phyloP scores from a whole-genome alignment of 2,329 filamentous ascomycete genomes.

The Xenoacremonium recifei region DNA sequence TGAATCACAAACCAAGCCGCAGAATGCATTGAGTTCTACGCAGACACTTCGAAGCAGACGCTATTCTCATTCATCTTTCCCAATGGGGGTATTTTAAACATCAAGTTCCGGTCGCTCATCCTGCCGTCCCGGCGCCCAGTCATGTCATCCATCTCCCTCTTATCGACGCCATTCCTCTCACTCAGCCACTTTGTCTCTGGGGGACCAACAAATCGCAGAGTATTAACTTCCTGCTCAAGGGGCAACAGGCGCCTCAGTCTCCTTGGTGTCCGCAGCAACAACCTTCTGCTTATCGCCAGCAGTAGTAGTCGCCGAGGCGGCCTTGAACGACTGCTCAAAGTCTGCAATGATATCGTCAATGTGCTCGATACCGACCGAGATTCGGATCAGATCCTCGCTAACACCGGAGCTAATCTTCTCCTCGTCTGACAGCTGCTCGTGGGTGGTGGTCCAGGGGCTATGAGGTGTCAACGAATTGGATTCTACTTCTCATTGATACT shows the following conservation, averaged over 20 bases:
- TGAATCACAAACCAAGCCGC: no score
- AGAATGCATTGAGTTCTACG: no score
- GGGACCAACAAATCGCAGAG: no score
- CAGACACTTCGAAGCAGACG: no score
- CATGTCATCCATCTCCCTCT: background rate
- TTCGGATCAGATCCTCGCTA: slow-evolving; percentile 87
- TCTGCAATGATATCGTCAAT: slow-evolving; percentile 97
- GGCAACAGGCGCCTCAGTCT: slow-evolving; percentile 34
- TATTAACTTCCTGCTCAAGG: no score
- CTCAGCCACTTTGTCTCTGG: no score
- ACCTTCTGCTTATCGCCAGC: slow-evolving; percentile 25
- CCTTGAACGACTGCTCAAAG: slow-evolving; percentile 86
- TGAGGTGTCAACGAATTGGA: background rate
- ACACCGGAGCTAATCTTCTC: slow-evolving; percentile 81
- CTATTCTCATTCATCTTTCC: background rate
- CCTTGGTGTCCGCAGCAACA: slow-evolving; percentile 28
- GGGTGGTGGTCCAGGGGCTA: slow-evolving; percentile 85
- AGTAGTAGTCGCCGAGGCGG: slow-evolving; percentile 47
- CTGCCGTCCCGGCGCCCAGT: background rate
- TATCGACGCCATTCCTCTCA: no score
- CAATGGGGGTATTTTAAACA: slow-evolving; percentile 8
- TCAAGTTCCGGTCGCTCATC: slow-evolving; percentile 6
- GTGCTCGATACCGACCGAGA: slow-evolving; percentile 93
- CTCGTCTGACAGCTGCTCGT: slow-evolving; percentile 83
- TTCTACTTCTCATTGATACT: background rate